Evolutionary conservation across 441 rosid species (phyloP), one percentile per base, ranked within the genome.

Genomic region (Pelargonium australe): DNA sequence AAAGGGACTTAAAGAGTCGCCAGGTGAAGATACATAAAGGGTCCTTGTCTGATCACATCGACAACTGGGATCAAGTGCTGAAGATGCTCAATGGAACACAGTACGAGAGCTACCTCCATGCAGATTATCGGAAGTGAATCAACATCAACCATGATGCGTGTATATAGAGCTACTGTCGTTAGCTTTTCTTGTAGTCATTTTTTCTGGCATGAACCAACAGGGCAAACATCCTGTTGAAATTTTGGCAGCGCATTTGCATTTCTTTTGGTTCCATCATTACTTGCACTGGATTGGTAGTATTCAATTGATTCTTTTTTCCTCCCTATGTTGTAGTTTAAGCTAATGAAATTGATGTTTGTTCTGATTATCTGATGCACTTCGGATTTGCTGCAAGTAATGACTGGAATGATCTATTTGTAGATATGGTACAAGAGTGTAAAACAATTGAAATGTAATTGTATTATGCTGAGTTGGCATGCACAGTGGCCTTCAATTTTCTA

Each of bases 1-100:
- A 25, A 43, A 82, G 76, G 62, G 77, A 84, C 8, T 79, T 89
- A 71, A 85, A 70, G 77, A 94, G 99, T 66, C 84, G 97, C 14
- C 99, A 91, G 80, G 97, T 95, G 71, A 95, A 87, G 81, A 95
- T 92, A 79, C 98, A 95, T 78, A 86, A 86, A 66, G 97, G 98
- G 43, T 51, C 88, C 1, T 78, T 89, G 73, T 85, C 89, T 1
- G 75, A 80, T 55, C 89, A 86, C 66, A 76, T 92, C 51, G 85
- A 82, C 73, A 92, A 90, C 68, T 89, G 95, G 97, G 85, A 77
- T 7, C 89, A 90, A 62, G 87, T 92, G 72, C 77, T 75, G 73
- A 81, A 73, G 57, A 79, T 87, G 34, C 77, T 90, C 63, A 82
- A 84, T 12, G 96, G 98, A 62, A 85, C 97, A 1, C 74, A 68